phyloP scores from a whole-genome alignment of 2,329 filamentous ascomycete genomes.

The Stemphylium vesicarium region DNA sequence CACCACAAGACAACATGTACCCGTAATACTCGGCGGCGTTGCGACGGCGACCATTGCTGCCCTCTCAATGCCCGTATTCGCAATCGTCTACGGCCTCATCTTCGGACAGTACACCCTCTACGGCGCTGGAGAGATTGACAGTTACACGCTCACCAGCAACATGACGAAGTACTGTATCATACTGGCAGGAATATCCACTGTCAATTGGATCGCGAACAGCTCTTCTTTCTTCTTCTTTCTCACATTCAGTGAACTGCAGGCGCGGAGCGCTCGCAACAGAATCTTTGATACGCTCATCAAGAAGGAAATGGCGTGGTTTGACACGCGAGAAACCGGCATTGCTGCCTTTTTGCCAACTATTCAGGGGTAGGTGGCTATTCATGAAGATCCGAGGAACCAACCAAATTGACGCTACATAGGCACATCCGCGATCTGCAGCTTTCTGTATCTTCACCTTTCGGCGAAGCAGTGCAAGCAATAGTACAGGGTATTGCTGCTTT shows the following conservation, averaged over 20 bases:
- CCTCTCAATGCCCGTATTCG: slow-evolving; percentile 67
- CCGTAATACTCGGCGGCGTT: slow-evolving; percentile 62
- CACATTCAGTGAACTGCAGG: slow-evolving; percentile 81
- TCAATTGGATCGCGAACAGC: slow-evolving; percentile 71
- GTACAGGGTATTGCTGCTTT: slow-evolving; percentile 71
- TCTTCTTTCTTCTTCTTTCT: slow-evolving; percentile 75
- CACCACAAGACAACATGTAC: slow-evolving; percentile 66
- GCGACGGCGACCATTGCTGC: slow-evolving; percentile 65
- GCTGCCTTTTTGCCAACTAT: slow-evolving; percentile 73
- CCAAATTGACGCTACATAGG: slow-evolving; percentile 54
- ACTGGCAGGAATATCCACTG: slow-evolving; percentile 67
- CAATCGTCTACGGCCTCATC: slow-evolving; percentile 74
- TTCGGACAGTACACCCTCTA: slow-evolving; percentile 75
- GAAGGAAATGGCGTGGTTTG: slow-evolving; percentile 83
- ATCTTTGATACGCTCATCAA: slow-evolving; percentile 73
- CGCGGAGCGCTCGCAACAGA: slow-evolving; percentile 65
- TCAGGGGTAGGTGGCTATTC: slow-evolving; percentile 67
- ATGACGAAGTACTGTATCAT: slow-evolving; percentile 68
- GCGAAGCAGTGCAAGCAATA: slow-evolving; percentile 68
- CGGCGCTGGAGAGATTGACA: slow-evolving; percentile 61
- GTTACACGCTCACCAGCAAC: slow-evolving; percentile 59
- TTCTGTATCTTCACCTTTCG: slow-evolving; percentile 80
- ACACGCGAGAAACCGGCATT: slow-evolving; percentile 73
- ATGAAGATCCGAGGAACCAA: not conserved
- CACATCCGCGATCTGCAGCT: slow-evolving; percentile 83